Evolutionary conservation across 805 yeast species (phyloP), one percentile per base, ranked within the genome.

Genomic region (Lipomyces sp.): DNA sequence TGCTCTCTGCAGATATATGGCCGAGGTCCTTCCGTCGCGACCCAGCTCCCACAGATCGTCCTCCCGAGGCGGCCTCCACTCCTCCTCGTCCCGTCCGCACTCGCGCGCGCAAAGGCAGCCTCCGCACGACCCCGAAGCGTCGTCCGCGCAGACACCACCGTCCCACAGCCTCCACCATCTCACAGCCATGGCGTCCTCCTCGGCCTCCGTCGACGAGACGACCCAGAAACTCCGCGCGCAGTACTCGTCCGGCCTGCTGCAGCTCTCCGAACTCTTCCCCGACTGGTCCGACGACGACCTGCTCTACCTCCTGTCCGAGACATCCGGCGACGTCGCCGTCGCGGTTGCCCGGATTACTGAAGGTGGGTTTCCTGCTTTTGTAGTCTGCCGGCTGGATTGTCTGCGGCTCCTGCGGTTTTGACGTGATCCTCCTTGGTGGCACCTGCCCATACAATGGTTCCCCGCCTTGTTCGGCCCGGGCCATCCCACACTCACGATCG

Each of bases 261-360:
- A 85, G 33, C 78, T 91, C 61, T 69, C 76, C 44, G 98, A 91
- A 70, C 76, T 93, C 74, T 90, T 93, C 73, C 95, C 97, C 39
- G 96, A 86, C 66, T 93, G 98, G 98, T 78, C 86, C 42, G 74
- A 77, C 47, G 95, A 86, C 26, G 98, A 93, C 66, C 80, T 93
- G 65, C 71, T 75, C 40, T 79, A 83, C 46, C 81, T 88, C 52
- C 81, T 90, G 61, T 74, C 75, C 51, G 98, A 93, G 70, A 79
- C 83, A 57, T 75, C 60, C 38, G 75, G 81, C 57, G 89, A 85
- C 65, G 74, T 89, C 60, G 95, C 84, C 65, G 76, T 79, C 39
- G 86, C 93, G 58, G 83, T 87, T 58, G 90, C 84, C 65, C 83
- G 88, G 68, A 90, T 93, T 69, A 83, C 95, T 50, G 86, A 88